These are phyloP conservation scores for Erucastrum elatum DNA, from an alignment of 345 rosid genomes.

Conservation along the genomic window DNA sequence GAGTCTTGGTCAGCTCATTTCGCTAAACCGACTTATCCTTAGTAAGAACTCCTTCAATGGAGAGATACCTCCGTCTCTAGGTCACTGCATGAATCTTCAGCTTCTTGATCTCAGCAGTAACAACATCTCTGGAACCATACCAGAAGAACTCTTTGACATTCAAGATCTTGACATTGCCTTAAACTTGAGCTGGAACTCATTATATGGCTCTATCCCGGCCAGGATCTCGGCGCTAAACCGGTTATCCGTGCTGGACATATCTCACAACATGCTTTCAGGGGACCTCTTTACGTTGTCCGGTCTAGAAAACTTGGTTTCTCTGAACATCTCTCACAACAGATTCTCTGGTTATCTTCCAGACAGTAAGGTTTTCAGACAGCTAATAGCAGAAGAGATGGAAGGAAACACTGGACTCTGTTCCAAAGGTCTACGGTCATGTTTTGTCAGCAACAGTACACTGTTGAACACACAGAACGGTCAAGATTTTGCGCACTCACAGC, in stretches of 20 bases:
- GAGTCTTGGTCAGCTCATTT: conserved; percentile 58
- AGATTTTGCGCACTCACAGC: conserved; percentile 42
- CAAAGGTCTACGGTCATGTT: conserved; percentile 58
- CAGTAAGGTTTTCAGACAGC: conserved; percentile 62
- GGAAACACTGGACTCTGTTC: conserved; percentile 62
- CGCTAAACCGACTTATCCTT: conserved; percentile 56
- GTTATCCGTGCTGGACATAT: conserved; percentile 63
- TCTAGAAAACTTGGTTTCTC: conserved; percentile 66
- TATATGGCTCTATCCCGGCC: conserved; percentile 55
- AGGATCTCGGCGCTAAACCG: conserved; percentile 56
- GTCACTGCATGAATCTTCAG: conserved; percentile 60
- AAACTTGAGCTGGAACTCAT: conserved; percentile 71
- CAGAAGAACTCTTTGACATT: conserved; percentile 56
- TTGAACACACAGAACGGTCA: conserved; percentile 20
- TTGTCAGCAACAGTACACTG: conserved; percentile 42
- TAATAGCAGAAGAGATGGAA: conserved; percentile 50
- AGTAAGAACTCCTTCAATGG: conserved; percentile 54
- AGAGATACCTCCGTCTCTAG: conserved; percentile 56
- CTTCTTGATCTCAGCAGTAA: conserved; percentile 77
- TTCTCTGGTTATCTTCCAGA: conserved; percentile 78
- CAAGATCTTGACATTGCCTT: conserved; percentile 66
- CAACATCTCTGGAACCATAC: conserved; percentile 54
- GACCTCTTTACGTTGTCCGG: conserved; percentile 51
- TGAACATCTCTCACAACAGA: conserved; percentile 78
- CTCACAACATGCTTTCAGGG: conserved; percentile 66